A percentile compares a stretch with the other conserved stretches of the same genome.
Evolutionary conservation across 1,284 basidiomycete species (phyloP).

Genomic region (Fomitopsis pinicola): DNA sequence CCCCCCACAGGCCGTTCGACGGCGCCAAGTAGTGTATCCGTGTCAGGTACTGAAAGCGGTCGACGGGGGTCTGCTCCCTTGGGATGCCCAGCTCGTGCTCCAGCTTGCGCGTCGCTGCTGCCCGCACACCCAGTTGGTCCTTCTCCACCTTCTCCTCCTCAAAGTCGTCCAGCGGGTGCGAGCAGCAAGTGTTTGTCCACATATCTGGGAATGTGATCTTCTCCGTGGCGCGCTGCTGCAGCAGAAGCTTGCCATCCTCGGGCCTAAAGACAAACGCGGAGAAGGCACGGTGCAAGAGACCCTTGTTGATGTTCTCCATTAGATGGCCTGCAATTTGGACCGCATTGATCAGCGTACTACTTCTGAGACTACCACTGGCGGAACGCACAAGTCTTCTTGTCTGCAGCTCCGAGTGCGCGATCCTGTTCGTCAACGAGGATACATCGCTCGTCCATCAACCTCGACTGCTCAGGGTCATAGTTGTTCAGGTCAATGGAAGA

Average conservation of each 20-base stretch:
- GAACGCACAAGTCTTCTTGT: slow-evolving; percentile 93
- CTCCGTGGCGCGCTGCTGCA: slow-evolving; percentile 93
- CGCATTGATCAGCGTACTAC: not conserved
- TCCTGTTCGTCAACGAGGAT: slow-evolving; percentile 94
- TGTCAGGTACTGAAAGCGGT: slow-evolving; percentile 93
- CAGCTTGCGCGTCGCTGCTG: slow-evolving; percentile 92
- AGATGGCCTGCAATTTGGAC: slow-evolving; percentile 70
- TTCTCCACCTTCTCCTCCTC: slow-evolving; percentile 76
- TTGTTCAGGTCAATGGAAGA: slow-evolving; percentile 66
- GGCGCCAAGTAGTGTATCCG: slow-evolving; percentile 98
- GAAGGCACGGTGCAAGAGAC: slow-evolving; percentile 96
- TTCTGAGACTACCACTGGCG: not conserved
- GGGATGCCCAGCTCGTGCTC: slow-evolving; percentile 98
- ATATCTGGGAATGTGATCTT: slow-evolving; percentile 99
- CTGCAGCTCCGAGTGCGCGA: slow-evolving; percentile 82
- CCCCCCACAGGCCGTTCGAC: slow-evolving; percentile 91
- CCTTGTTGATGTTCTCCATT: slow-evolving; percentile 96
- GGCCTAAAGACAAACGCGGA: slow-evolving; percentile 97
- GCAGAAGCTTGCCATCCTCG: slow-evolving; percentile 88
- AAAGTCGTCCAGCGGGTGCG: slow-evolving; percentile 93
- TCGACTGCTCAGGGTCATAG: slow-evolving; percentile 79
- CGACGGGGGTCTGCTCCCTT: slow-evolving; percentile 68
- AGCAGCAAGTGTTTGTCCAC: slow-evolving; percentile 99
- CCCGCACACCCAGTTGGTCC: slow-evolving; percentile 81
- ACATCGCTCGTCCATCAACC: slow-evolving; percentile 96